Evolutionary conservation across 257 asterid genomes (phyloP).

Genomic region (Ilex asprella): DNA sequence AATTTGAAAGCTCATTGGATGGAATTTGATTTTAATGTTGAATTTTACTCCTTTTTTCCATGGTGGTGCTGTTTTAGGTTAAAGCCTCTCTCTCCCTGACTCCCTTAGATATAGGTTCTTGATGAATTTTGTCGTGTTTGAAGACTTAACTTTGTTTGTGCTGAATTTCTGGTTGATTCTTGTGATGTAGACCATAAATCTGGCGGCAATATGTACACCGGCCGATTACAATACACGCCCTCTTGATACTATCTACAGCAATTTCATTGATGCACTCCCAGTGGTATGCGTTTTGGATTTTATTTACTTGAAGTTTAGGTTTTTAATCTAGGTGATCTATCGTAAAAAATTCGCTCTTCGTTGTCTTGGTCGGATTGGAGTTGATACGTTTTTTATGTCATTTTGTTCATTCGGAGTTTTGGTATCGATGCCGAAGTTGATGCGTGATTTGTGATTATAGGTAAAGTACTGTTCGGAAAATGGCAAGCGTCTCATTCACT

Average conservation of each 20-base stretch:
- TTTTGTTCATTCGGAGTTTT: not conserved
- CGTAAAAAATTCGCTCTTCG: not conserved
- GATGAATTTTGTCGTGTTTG: not conserved
- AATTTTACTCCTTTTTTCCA: conserved; percentile 12
- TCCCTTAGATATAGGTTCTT: not conserved
- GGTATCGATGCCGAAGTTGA: not conserved
- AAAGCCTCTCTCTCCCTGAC: not conserved
- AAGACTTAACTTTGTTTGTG: conserved; percentile 3
- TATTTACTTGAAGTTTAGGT: conserved; percentile 5
- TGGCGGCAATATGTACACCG: conserved; percentile 96
- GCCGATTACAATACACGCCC: conserved; percentile 93
- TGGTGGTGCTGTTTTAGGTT: too few species aligned
- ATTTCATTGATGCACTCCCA: conserved; percentile 86
- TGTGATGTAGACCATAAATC: conserved; percentile 58
- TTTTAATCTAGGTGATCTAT: not conserved
- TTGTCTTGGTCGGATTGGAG: not conserved
- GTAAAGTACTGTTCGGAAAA: conserved; percentile 90
- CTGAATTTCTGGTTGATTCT: conserved; percentile 17
- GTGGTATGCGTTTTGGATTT: conserved; percentile 43
- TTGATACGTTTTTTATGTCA: not conserved
- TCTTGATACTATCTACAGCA: conserved; percentile 91
- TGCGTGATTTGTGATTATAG: conserved; percentile 28
- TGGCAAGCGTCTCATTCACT: conserved; percentile 81
- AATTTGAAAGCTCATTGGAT: too few species aligned
- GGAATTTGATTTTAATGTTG: conserved; percentile 13